Evolutionary conservation across 176 grass and related monocot genomes (phyloP).

Genomic region (Carex kokanica): DNA sequence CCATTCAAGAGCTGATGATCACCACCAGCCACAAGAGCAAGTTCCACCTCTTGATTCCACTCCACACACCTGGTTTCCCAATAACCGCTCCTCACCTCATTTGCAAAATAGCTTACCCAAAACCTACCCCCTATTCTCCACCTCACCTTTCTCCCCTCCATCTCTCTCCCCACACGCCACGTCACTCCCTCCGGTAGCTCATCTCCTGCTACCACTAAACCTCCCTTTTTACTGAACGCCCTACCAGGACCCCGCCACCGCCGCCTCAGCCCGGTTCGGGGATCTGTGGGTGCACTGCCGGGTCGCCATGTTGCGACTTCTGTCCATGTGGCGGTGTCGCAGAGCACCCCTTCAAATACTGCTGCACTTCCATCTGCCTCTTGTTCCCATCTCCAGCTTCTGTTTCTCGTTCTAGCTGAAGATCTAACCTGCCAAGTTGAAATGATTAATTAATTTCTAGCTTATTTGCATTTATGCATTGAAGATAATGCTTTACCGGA

Average conservation of each 20-base stretch:
- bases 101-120: slow-evolving; percentile 76
- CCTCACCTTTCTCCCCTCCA: slow-evolving; percentile 51
- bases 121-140: slow-evolving; percentile 66
- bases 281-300: slow-evolving; percentile 13
- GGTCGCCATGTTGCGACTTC: slow-evolving; percentile 59
- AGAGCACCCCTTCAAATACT: slow-evolving; percentile 76
- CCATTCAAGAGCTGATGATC: neutral
- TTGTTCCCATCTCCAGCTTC: slow-evolving; percentile 94
- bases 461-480: no score
- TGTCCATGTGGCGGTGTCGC: slow-evolving; percentile 51
- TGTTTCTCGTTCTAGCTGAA: slow-evolving; percentile 35
- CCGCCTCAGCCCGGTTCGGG: slow-evolving; percentile 49
- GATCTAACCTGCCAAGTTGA: slow-evolving; percentile 38
- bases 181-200: slow-evolving; percentile 64
- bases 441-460: neutral
- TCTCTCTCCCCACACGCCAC: slow-evolving; percentile 75
- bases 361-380: slow-evolving; percentile 64
- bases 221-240: slow-evolving; percentile 69
- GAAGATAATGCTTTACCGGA: no score
- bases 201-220: slow-evolving; percentile 67
- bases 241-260: slow-evolving; percentile 48
- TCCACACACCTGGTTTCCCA: slow-evolving; percentile 69
- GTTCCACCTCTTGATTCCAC: slow-evolving; percentile 80
- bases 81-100: slow-evolving; percentile 60
- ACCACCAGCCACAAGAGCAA: slow-evolving; percentile 36